These are phyloP conservation scores for Conticribra guillardii DNA, from an alignment of 108 stramenopile genomes.

Conservation along the genomic window DNA sequence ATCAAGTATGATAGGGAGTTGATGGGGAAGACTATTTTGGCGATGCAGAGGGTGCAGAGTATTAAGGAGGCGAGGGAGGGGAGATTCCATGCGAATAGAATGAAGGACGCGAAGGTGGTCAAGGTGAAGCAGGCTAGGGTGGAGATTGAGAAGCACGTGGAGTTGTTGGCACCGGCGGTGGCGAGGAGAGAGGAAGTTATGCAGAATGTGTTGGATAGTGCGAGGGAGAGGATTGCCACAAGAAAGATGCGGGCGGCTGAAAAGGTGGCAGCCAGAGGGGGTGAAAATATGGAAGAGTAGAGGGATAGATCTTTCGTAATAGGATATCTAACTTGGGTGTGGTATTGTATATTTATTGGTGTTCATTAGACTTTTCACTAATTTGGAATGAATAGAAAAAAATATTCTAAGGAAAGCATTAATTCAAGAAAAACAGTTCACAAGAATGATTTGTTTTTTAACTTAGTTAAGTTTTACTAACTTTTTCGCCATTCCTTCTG, in stretches of 20 bases:
- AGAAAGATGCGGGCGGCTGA: conserved; percentile 60
- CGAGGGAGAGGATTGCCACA: conserved; percentile 80
- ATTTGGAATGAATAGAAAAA: too few relatives aligned
- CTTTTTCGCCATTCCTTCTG: too few relatives aligned
- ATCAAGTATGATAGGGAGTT: conserved; percentile 97
- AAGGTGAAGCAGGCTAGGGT: conserved; percentile 89
- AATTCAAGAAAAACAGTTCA: too few relatives aligned
- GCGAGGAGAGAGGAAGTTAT: conserved; percentile 84
- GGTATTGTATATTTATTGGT: too few relatives aligned
- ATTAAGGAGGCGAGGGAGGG: conserved; percentile 88
- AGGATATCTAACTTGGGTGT: too few relatives aligned
- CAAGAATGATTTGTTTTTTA: too few relatives aligned
- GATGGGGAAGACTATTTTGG: conserved; percentile 97
- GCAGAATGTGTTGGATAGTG: conserved; percentile 88
- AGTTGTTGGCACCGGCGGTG: conserved; percentile 88
- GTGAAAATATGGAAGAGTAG: conserved; percentile 50
- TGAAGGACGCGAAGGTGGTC: conserved; percentile 86
- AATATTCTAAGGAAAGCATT: too few relatives aligned
- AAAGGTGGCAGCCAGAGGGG: conserved; percentile 37
- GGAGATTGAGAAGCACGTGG: conserved; percentile 90
- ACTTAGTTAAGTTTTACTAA: too few relatives aligned
- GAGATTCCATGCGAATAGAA: conserved; percentile 85
- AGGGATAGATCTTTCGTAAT: too few relatives aligned
- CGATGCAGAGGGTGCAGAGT: conserved; percentile 94
- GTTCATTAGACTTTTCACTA: too few relatives aligned